These are phyloP conservation scores for Silene vulgaris DNA, from an alignment of 179 eudicot species.

Conservation along the genomic window DNA sequence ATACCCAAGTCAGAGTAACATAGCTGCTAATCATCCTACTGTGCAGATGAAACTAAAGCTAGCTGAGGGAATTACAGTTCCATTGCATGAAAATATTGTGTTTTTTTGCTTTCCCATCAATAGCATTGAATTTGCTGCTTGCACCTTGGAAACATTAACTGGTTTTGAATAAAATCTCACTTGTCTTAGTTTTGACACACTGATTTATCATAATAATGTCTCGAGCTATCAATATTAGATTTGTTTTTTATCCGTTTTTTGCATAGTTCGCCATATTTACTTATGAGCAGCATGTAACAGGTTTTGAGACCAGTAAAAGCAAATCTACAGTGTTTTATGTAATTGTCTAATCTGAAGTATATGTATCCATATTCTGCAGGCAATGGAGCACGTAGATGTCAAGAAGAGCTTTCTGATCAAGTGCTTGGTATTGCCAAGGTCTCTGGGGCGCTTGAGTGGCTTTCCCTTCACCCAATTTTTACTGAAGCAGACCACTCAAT, in stretches of 20 bases:
- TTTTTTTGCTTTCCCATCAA: conserved; percentile 1
- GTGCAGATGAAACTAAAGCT: not conserved
- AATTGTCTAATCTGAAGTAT: not conserved
- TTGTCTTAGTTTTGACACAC: not conserved
- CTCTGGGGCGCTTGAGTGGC: conserved; percentile 83
- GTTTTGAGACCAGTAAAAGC: not conserved
- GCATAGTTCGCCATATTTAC: not conserved
- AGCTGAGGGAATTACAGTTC: conserved; percentile 5
- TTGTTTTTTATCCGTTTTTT: not conserved
- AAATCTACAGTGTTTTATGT: not conserved
- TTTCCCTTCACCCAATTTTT: conserved; percentile 71
- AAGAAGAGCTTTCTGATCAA: conserved; percentile 51
- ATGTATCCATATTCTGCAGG: conserved; percentile 33
- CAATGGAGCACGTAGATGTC: conserved; percentile 28
- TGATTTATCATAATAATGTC: not conserved
- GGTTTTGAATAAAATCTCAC: conserved; percentile 8
- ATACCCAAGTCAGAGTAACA: too few species aligned
- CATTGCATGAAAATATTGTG: not conserved
- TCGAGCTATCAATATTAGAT: conserved; percentile 14
- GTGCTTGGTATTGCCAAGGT: conserved; percentile 85
- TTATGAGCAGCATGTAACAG: not conserved
- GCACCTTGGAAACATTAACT: not conserved
- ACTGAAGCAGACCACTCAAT: conserved; percentile 43
- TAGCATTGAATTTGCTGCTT: not conserved
- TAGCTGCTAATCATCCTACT: not conserved